phyloP scores from a whole-genome alignment of 2,329 filamentous ascomycete genomes.

The Pseudogymnoascus sp. region DNA sequence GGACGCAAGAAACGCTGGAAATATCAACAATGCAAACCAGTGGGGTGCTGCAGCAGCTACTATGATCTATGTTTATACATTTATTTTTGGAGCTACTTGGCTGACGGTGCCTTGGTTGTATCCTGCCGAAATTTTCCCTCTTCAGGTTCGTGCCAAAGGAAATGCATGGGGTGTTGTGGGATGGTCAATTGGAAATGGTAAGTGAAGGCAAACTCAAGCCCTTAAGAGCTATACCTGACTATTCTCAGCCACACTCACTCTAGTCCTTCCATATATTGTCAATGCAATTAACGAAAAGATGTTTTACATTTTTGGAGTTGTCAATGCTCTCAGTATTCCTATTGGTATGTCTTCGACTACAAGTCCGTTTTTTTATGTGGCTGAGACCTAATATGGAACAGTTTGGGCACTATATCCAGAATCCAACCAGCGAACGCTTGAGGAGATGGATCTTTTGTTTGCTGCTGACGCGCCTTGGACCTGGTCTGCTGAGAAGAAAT shows the following conservation, averaged over 20 bases:
- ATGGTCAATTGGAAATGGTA: constrained; percentile 68
- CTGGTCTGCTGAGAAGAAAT: constrained; percentile 64
- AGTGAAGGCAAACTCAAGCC: neutral
- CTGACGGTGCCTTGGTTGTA: constrained; percentile 56
- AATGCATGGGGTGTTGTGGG: constrained; percentile 72
- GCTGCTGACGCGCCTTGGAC: constrained; percentile 60
- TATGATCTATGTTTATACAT: constrained; percentile 65
- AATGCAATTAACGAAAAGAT: constrained; percentile 61
- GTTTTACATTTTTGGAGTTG: constrained; percentile 65
- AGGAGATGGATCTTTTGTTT: constrained; percentile 71
- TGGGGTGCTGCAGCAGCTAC: constrained; percentile 59
- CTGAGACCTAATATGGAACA: neutral
- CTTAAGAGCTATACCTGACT: neutral
- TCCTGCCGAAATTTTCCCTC: constrained; percentile 66
- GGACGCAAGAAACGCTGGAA: constrained; percentile 39
- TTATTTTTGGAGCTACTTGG: constrained; percentile 49
- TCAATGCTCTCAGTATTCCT: constrained; percentile 58
- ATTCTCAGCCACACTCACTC: neutral
- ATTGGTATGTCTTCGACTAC: constrained; percentile 33
- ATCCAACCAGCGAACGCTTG: constrained; percentile 65
- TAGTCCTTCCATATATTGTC: constrained; percentile 27
- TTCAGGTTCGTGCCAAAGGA: constrained; percentile 64
- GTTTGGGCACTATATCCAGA: constrained; percentile 66
- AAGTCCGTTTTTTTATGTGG: neutral
- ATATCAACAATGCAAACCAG: constrained; percentile 39